Evolutionary conservation across 2,329 filamentous ascomycete genomes (phyloP).

Genomic region (Gyromitra esculenta): DNA sequence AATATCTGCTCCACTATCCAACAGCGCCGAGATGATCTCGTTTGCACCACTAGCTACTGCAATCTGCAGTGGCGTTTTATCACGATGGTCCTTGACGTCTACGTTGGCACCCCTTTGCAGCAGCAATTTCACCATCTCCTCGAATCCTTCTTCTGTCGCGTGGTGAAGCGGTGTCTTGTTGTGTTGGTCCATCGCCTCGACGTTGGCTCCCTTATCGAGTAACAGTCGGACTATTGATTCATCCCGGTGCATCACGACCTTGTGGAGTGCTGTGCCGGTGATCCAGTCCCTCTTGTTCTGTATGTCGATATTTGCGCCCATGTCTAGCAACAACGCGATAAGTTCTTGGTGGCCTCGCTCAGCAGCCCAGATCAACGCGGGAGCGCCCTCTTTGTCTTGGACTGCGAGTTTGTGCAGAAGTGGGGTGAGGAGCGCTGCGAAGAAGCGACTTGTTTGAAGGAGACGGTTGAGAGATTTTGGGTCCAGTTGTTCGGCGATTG

Average conservation of each 20-base stretch:
- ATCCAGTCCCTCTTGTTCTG: conserved; percentile 38
- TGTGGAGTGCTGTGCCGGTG: conserved; percentile 37
- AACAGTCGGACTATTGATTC: conserved; percentile 44
- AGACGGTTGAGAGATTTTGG: conserved; percentile 35
- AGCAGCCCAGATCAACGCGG: conserved; percentile 37
- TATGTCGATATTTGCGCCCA: conserved; percentile 42
- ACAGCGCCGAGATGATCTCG: conserved; percentile 36
- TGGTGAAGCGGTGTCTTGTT: conserved; percentile 46
- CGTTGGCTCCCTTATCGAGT: conserved; percentile 47
- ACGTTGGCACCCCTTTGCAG: conserved; percentile 44
- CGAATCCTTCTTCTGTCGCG: conserved; percentile 31
- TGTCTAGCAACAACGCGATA: conserved; percentile 38
- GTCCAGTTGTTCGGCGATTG: conserved; percentile 39
- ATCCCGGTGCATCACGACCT: conserved; percentile 22
- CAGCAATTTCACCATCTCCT: conserved; percentile 35
- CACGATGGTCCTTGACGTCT: conserved; percentile 32
- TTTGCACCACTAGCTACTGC: conserved; percentile 22
- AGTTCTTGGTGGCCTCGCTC: conserved; percentile 27
- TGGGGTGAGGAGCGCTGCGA: conserved; percentile 29
- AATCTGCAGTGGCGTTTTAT: conserved; percentile 37
- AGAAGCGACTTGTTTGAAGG: conserved; percentile 36
- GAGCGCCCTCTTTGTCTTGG: conserved; percentile 11
- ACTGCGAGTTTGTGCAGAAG: conserved; percentile 34
- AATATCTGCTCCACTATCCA: conserved; percentile 54
- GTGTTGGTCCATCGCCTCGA: conserved; percentile 41